Percentiles rank a stretch among this genome's conserved stretches.
Evolutionary conservation across 1,139 yeast species (phyloP).

Genomic region (Protomyces macrosporus): DNA sequence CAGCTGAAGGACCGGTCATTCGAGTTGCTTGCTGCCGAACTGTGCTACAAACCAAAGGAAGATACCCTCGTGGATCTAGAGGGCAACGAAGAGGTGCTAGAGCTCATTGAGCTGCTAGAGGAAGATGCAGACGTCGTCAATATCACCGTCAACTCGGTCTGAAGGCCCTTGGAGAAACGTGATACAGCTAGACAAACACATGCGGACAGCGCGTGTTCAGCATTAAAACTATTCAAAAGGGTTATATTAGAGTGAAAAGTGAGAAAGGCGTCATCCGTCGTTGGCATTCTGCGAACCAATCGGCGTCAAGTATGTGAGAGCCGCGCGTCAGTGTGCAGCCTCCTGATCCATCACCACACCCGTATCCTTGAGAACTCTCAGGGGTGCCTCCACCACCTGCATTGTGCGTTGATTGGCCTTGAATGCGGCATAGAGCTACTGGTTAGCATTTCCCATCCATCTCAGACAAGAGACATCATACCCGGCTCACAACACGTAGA

Average conservation of each 20-base stretch:
- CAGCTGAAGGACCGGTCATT: slow-evolving; percentile 52
- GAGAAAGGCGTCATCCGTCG: too few species aligned
- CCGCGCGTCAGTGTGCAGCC: too few species aligned
- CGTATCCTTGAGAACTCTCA: neutral
- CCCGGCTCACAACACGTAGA: neutral
- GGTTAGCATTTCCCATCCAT: too few species aligned
- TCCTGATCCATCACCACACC: neutral
- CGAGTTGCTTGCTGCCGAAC: slow-evolving; percentile 50
- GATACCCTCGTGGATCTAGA: neutral
- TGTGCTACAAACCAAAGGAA: slow-evolving; percentile 43
- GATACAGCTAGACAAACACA: too few species aligned
- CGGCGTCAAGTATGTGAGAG: too few species aligned
- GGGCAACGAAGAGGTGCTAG: neutral
- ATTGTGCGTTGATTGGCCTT: too few species aligned
- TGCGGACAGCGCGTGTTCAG: too few species aligned
- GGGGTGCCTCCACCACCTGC: neutral
- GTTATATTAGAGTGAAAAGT: too few species aligned
- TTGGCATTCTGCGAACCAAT: too few species aligned
- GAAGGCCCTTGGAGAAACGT: neutral
- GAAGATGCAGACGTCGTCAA: slow-evolving; percentile 15
- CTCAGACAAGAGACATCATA: neutral
- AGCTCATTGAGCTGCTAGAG: slow-evolving; percentile 11
- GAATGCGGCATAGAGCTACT: too few species aligned
- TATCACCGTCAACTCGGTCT: slow-evolving; percentile 2
- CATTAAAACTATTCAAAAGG: too few species aligned